Evolutionary conservation across 495 filamentous ascomycete genomes (phyloP).

Genomic region (Haplographium delicatum): DNA sequence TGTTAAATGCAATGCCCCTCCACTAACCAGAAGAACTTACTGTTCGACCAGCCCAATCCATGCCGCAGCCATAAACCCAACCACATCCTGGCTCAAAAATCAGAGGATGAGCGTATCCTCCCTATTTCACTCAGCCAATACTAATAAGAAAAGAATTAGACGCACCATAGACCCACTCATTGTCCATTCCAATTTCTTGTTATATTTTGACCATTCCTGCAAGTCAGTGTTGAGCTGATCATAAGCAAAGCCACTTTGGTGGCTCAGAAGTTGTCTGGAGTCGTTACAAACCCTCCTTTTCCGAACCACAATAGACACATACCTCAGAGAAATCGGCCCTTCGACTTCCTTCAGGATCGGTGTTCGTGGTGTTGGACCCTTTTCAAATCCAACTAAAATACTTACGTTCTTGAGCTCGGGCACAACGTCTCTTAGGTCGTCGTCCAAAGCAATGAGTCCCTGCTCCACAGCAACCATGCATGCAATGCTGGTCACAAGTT

Average conservation of each 20-base stretch:
- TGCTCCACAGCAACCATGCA: slow-evolving; percentile 38
- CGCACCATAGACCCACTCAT: slow-evolving; percentile 16
- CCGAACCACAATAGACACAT: too few species aligned
- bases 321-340: slow-evolving; percentile 22
- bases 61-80: slow-evolving; percentile 41
- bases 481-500: slow-evolving; percentile 32
- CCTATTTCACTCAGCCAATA: slow-evolving; percentile 22
- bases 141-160: not conserved
- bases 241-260: not conserved
- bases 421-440: slow-evolving; percentile 7
- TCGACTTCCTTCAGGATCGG: slow-evolving; percentile 24
- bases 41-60: slow-evolving; percentile 41
- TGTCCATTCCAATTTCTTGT: slow-evolving; percentile 11
- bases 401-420: slow-evolving; percentile 20
- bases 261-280: slow-evolving; percentile 15
- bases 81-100: slow-evolving; percentile 40
- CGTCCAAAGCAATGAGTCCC: slow-evolving; percentile 25
- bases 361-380: slow-evolving; percentile 23
- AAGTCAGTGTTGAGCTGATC: slow-evolving; percentile 17
- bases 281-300: not conserved
- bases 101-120: slow-evolving; percentile 30
- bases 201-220: slow-evolving; percentile 18
- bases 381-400: slow-evolving; percentile 16
- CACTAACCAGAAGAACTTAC: not conserved
- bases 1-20: not conserved